Evolutionary conservation across 148 eudicot genomes (phyloP).

Genomic region (Vaccinium vitisidaea): DNA sequence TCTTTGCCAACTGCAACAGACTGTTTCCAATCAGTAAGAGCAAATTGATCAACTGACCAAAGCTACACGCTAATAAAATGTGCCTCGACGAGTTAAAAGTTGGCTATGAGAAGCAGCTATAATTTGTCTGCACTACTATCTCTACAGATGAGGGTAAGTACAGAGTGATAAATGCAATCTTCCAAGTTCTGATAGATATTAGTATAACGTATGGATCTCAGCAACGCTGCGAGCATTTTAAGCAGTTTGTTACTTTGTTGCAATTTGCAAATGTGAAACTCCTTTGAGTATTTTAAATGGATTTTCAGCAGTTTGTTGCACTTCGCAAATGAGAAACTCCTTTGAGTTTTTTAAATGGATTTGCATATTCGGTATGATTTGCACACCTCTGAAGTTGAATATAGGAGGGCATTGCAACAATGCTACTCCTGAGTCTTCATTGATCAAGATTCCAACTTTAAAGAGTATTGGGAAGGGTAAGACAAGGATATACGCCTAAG

Average conservation of each 20-base stretch:
- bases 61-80: neutral
- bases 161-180: neutral
- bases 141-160: neutral
- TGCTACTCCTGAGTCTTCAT: neutral
- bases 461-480: too few species aligned
- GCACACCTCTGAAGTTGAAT: neutral
- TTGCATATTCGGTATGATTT: neutral
- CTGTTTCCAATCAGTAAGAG: slow-evolving; percentile 8
- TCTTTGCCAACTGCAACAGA: slow-evolving; percentile 79
- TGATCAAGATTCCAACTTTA: neutral
- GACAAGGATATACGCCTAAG: neutral
- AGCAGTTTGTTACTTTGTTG: neutral
- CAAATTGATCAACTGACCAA: neutral
- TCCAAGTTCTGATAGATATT: neutral
- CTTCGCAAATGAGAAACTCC: neutral
- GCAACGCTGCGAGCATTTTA: neutral
- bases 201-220: neutral
- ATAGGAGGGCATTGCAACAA: neutral
- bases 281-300: neutral
- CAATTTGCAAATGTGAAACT: neutral
- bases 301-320: neutral
- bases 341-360: neutral
- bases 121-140: neutral
- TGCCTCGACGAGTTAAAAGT: neutral
- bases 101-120: neutral